phyloP scores from a whole-genome alignment of 352 stramenopile genomes.

The Phytopythium vexans region DNA sequence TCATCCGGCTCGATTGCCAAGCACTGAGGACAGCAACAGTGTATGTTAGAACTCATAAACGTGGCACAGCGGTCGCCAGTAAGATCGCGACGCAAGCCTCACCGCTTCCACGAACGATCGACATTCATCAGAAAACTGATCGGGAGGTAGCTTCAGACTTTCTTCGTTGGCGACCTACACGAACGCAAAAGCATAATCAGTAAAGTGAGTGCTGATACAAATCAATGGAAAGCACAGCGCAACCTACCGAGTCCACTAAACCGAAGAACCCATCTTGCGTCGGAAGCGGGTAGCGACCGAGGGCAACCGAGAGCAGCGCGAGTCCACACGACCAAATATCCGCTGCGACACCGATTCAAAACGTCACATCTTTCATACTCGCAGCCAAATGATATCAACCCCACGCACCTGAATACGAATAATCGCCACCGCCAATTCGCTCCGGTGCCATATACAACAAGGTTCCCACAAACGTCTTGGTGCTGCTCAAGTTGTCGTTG shows the following conservation, averaged over 20 bases:
- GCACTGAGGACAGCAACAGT: constrained; percentile 29
- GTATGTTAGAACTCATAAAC: background rate
- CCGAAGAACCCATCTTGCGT: constrained; percentile 87
- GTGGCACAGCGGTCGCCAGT: background rate
- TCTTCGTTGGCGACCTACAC: constrained; percentile 75
- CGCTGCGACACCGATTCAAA: constrained; percentile 22
- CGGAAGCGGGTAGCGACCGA: constrained; percentile 81
- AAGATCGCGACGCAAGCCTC: constrained; percentile 25
- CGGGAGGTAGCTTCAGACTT: constrained; percentile 56
- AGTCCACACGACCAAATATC: constrained; percentile 87
- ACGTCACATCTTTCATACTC: background rate
- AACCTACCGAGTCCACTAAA: constrained; percentile 75
- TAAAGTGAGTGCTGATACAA: constrained; percentile 2
- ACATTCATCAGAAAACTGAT: constrained; percentile 66
- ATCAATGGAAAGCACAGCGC: background rate
- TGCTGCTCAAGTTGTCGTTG: constrained; percentile 68
- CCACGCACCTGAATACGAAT: constrained; percentile 75
- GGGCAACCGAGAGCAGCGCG: constrained; percentile 70
- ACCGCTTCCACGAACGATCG: constrained; percentile 55
- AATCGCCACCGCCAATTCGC: constrained; percentile 89
- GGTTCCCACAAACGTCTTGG: constrained; percentile 93
- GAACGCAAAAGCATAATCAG: background rate
- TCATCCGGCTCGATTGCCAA: constrained; percentile 63
- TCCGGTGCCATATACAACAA: constrained; percentile 95
- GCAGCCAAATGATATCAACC: background rate